phyloP scores from a whole-genome alignment of 495 filamentous ascomycete species.

The Aspergillus haitiensis region DNA sequence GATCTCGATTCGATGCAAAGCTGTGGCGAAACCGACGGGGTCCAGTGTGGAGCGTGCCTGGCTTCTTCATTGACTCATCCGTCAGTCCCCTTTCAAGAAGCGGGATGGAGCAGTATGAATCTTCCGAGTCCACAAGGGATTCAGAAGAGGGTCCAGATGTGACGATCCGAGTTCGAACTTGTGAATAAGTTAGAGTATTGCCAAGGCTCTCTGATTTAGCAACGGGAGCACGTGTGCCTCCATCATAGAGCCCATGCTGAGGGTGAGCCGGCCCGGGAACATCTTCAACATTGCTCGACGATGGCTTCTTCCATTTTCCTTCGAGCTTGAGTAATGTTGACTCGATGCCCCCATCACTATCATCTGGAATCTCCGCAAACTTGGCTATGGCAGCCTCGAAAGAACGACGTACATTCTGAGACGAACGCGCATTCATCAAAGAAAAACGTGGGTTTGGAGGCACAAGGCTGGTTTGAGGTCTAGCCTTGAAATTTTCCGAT shows the following conservation, averaged over 20 bases:
- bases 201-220: slow-evolving; percentile 32
- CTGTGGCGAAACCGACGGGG: slow-evolving; percentile 11
- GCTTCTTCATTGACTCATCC: slow-evolving; percentile 53
- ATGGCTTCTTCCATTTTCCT: slow-evolving; percentile 61
- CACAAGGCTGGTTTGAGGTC: slow-evolving; percentile 37
- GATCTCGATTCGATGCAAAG: slow-evolving; percentile 33
- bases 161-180: slow-evolving; percentile 31
- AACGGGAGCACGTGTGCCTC: slow-evolving; percentile 21
- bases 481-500: slow-evolving; percentile 27
- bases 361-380: slow-evolving; percentile 86
- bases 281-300: slow-evolving; percentile 8
- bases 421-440: slow-evolving; percentile 72
- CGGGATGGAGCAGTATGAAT: slow-evolving; percentile 76
- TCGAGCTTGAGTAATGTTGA: slow-evolving; percentile 90
- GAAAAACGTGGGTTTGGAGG: slow-evolving; percentile 53
- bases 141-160: slow-evolving; percentile 41
- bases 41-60: slow-evolving; percentile 19
- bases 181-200: slow-evolving; percentile 34
- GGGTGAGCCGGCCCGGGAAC: not conserved
- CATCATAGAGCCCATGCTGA: not conserved
- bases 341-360: slow-evolving; percentile 91
- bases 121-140: slow-evolving; percentile 54
- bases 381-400: slow-evolving; percentile 89
- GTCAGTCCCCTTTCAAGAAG: slow-evolving; percentile 72
- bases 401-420: slow-evolving; percentile 76